phyloP scores from a whole-genome alignment of 2,329 filamentous ascomycete species.

The Rhynchosporium graminicola region DNA sequence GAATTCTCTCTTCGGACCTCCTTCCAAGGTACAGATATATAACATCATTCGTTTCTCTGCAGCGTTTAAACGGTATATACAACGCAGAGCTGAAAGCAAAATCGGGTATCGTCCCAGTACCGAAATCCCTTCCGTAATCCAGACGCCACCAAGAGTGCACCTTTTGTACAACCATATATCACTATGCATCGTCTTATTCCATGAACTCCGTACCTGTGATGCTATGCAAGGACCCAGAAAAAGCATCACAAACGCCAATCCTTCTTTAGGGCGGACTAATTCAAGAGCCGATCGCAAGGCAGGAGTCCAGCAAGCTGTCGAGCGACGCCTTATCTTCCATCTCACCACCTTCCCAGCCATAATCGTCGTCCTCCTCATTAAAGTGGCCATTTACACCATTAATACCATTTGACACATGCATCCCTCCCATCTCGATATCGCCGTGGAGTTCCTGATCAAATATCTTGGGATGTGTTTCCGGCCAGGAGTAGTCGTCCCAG shows the following conservation, averaged over 20 bases:
- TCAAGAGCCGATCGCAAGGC: conserved; percentile 38
- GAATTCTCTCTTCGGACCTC: too few species aligned
- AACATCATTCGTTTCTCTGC: not conserved
- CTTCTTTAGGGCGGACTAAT: conserved; percentile 10
- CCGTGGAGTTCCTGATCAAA: conserved; percentile 42
- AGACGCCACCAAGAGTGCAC: conserved; percentile 25
- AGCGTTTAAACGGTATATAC: conserved; percentile 3
- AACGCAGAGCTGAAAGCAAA: conserved; percentile 4
- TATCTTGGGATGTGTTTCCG: conserved; percentile 38
- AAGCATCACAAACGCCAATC: conserved; percentile 30
- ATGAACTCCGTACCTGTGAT: conserved; percentile 22
- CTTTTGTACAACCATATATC: conserved; percentile 30
- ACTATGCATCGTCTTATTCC: conserved; percentile 26
- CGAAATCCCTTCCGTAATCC: conserved; percentile 24
- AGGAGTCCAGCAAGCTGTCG: conserved; percentile 52
- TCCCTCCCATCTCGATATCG: conserved; percentile 40
- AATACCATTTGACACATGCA: conserved; percentile 41
- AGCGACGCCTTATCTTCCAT: conserved; percentile 53
- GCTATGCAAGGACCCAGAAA: conserved; percentile 29
- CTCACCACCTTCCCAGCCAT: conserved; percentile 64
- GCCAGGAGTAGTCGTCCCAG: conserved; percentile 57
- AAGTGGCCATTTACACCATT: conserved; percentile 55
- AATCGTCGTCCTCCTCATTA: conserved; percentile 59
- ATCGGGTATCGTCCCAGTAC: conserved; percentile 37
- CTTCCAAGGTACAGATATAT: not conserved